Percentiles rank a stretch among this genome's conserved stretches.
Evolutionary conservation across 2,329 filamentous ascomycete genomes (phyloP).

Genomic region (Pseudogymnoascus sp.): DNA sequence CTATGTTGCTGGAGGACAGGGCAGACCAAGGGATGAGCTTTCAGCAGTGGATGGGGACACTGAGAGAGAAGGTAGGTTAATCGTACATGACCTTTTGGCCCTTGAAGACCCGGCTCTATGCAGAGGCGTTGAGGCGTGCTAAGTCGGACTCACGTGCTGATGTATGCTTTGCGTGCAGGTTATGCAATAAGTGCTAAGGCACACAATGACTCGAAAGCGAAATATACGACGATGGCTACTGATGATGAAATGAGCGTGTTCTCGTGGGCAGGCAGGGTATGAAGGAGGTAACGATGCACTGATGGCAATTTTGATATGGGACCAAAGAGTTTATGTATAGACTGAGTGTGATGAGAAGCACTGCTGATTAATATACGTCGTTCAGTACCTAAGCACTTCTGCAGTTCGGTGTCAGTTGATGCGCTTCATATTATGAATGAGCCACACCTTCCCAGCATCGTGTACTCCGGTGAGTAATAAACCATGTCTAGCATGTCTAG

Average conservation of each 20-base stretch:
- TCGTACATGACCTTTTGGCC: slow-evolving; percentile 26
- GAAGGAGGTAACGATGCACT: neutral
- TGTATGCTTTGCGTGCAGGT: slow-evolving; percentile 7
- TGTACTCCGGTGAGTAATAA: neutral
- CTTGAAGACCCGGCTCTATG: neutral
- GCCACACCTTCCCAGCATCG: neutral
- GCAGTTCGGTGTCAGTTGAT: neutral
- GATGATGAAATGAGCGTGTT: slow-evolving; percentile 10
- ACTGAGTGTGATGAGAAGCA: slow-evolving; percentile 5
- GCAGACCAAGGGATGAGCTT: slow-evolving; percentile 90
- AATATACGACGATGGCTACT: neutral
- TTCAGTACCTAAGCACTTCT: neutral
- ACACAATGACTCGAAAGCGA: slow-evolving; percentile 6
- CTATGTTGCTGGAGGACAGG: slow-evolving; percentile 85
- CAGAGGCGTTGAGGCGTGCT: neutral
- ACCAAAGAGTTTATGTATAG: slow-evolving; percentile 2
- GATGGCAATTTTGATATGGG: slow-evolving; percentile 2
- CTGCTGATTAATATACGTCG: slow-evolving; percentile 7
- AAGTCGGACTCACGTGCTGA: slow-evolving; percentile 6
- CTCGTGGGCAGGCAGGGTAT: neutral
- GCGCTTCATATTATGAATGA: neutral
- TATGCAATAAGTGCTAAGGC: slow-evolving; percentile 9
- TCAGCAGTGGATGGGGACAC: slow-evolving; percentile 81
- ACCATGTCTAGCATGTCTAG: neutral
- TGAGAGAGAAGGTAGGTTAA: slow-evolving; percentile 79